Conservation (phyloP, 352 stramenopile genomes). For the Phytophthora rubi region DNA sequence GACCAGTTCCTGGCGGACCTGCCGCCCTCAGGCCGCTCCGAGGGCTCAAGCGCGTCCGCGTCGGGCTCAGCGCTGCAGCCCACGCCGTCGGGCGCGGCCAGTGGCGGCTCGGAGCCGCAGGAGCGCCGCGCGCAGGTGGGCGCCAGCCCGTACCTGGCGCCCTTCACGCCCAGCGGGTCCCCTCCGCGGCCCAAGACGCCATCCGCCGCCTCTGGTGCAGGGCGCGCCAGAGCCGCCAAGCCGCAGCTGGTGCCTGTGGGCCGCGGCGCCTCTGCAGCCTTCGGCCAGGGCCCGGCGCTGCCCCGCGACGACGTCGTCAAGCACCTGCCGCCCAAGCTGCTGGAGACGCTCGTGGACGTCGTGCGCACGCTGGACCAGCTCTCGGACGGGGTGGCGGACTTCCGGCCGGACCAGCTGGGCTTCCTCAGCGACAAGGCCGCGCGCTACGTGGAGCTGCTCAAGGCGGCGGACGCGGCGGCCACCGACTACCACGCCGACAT, state of each 20-base stretch:
- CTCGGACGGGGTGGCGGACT: slow-evolving; percentile 62
- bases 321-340: slow-evolving; percentile 59
- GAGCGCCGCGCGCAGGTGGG: slow-evolving; percentile 69
- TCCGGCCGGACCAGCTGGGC: slow-evolving; percentile 62
- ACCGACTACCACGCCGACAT: slow-evolving; percentile 64
- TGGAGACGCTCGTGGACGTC: slow-evolving; percentile 65
- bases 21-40: slow-evolving; percentile 8
- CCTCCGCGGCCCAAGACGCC: slow-evolving; percentile 64
- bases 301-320: slow-evolving; percentile 65
- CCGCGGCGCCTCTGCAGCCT: slow-evolving; percentile 18
- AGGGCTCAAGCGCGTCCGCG: background rate
- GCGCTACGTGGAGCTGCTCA: slow-evolving; percentile 67
- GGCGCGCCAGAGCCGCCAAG: slow-evolving; percentile 37
- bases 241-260: slow-evolving; percentile 66
- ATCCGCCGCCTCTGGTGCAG: slow-evolving; percentile 21
- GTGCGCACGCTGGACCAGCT: slow-evolving; percentile 75
- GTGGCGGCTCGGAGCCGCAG: slow-evolving; percentile 31
- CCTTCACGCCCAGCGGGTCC: slow-evolving; percentile 74
- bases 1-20: slow-evolving; percentile 41
- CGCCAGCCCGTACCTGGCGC: slow-evolving; percentile 67
- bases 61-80: slow-evolving; percentile 17
- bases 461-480: slow-evolving; percentile 49
- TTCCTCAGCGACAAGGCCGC: slow-evolving; percentile 67
- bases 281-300: slow-evolving; percentile 33
- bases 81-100: background rate